phyloP scores from a whole-genome alignment of 306 rosid genomes.

The Sphenostylis stenocarpa region DNA sequence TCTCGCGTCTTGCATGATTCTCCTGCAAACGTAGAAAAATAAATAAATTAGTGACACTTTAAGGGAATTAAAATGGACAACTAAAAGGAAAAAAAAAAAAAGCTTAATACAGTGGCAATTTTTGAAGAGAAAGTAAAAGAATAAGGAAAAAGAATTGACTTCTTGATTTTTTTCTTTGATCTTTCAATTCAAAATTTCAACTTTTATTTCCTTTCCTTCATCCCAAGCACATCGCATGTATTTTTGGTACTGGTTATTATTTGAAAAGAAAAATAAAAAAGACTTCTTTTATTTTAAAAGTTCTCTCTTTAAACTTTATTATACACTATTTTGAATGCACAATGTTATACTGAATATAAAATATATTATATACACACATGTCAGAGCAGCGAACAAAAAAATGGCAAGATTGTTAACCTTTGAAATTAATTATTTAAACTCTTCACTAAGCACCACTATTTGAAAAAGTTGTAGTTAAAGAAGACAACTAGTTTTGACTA shows the following conservation, averaged over 20 bases:
- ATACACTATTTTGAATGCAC: neutral
- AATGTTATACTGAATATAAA: neutral
- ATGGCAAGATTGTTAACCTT: neutral
- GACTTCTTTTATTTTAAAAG: neutral
- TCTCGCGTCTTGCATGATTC: conserved; percentile 35
- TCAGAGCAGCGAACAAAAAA: no score
- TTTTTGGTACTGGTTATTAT: neutral
- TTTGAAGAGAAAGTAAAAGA: no score
- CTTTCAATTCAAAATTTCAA: no score
- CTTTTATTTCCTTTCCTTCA: no score
- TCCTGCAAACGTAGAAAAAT: conserved; percentile 56
- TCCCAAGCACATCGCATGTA: neutral
- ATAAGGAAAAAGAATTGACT: no score
- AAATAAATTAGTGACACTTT: conserved; percentile 31
- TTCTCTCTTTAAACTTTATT: neutral
- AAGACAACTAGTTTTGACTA: neutral
- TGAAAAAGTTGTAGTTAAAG: neutral
- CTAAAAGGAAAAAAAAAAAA: neutral
- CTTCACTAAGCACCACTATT: neutral
- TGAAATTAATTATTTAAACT: neutral
- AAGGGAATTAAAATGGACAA: neutral
- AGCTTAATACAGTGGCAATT: neutral
- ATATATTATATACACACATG: no score
- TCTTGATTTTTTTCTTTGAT: no score
- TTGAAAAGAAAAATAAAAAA: neutral